Evolutionary conservation across 2,329 filamentous ascomycete species (phyloP).

Genomic region (Colletotrichum chrysophilum): DNA sequence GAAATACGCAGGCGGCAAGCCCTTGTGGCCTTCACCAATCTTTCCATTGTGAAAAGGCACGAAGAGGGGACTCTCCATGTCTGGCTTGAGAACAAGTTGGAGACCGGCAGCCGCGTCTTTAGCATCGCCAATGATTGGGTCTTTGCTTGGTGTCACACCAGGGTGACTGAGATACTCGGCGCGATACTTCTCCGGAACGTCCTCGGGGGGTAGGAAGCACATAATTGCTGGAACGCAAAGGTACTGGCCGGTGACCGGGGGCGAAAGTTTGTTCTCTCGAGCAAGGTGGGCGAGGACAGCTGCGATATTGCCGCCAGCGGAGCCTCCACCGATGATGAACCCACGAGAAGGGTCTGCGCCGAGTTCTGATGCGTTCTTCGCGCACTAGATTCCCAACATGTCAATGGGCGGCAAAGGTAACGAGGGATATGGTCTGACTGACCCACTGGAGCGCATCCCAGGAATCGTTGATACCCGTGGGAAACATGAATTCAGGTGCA

Average conservation of each 20-base stretch:
- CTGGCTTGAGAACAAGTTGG: not conserved
- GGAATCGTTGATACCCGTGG: slow-evolving; percentile 48
- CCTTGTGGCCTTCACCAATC: not conserved
- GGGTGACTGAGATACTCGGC: slow-evolving; percentile 13
- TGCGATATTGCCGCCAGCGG: slow-evolving; percentile 55
- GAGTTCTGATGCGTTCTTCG: slow-evolving; percentile 28
- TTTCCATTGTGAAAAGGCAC: slow-evolving; percentile 1
- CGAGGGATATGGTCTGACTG: not conserved
- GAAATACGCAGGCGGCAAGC: slow-evolving; percentile 31
- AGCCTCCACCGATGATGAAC: slow-evolving; percentile 55
- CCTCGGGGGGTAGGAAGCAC: not conserved
- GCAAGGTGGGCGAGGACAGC: slow-evolving; percentile 48
- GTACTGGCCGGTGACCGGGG: slow-evolving; percentile 44
- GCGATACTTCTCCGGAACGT: slow-evolving; percentile 1
- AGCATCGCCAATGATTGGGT: not conserved
- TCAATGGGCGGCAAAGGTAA: not conserved
- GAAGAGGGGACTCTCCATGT: slow-evolving; percentile 16
- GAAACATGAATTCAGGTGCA: slow-evolving; percentile 56
- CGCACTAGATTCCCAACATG: not conserved
- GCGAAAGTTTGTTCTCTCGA: slow-evolving; percentile 38
- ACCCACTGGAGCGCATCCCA: slow-evolving; percentile 42
- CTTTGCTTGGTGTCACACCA: not conserved
- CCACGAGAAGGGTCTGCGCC: slow-evolving; percentile 45
- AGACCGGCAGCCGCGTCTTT: not conserved
- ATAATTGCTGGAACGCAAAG: slow-evolving; percentile 10